Evolutionary conservation across 2,329 filamentous ascomycete genomes (phyloP), one percentile per base, ranked within the genome.

Genomic region (Chrysoporthe austroafricana): DNA sequence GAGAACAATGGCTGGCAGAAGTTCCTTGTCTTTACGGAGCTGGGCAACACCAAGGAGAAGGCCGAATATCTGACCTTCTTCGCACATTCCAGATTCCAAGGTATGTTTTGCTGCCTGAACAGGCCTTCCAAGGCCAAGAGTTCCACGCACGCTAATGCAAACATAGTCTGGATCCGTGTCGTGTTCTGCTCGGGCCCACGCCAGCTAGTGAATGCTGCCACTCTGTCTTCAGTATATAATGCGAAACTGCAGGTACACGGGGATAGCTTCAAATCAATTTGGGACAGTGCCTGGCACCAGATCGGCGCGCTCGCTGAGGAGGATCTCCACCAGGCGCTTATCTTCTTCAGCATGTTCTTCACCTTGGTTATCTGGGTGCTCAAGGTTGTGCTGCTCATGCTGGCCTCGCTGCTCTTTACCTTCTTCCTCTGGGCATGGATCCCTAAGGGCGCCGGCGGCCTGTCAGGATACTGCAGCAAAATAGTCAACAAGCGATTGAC

Each of bases 391-490:
- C 89, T 86, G 56, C 84, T 98, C 62, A 81, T 95, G n/a, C 76
- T 92, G 9, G 93, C 92, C 0, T 82, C 89, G 32, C 74, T 96
- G 1, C 89, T 97, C 69, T 98, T 97, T 79, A 79, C 97, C 48
- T 87, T 93, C 74, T 99, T 97, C 78, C 85, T 99, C 6, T 97
- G 92, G 87, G 92, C 96, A 78, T 96, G 95, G 79, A 95, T 99
- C 70, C 94, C 94, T 1, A 86, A 86, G 46, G 84, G 88, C 11
- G 94, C 97, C 74, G 93, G 93, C 6, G 90, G 91, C 8, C 84
- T 99, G 42, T 88, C 88, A 4, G 89, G 90, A 39, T 99, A 97
- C 80, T 98, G 96, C 77, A 91, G 92, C 70, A 90, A 94, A 58
- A 98, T 97, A 82, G 90, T 97, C 77, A 96, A 97, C 79, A 90